Base-by-base conservation (phyloP, 208 protist genomes). In the Leishmania tropica region DNA sequence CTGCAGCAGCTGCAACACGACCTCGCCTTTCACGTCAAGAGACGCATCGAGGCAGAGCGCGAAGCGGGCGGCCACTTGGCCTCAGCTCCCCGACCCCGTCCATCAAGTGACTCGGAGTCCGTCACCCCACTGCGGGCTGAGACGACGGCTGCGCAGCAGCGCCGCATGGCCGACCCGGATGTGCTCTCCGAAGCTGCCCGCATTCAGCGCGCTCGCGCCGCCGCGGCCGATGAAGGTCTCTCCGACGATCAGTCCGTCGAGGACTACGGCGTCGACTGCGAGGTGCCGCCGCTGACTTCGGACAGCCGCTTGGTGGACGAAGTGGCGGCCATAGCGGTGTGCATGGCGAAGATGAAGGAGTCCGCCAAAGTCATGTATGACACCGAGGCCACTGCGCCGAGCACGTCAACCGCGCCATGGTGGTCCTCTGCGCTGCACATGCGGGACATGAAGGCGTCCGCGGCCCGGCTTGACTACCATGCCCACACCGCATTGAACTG, bases 381-480 rank as follows among this genome's bases (percentile, higher is more conserved):
- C n/a, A 81, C 87, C 58, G 73, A 76, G 37, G 64, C 71, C 35
- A 75, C 87, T 45, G 85, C 85, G 1, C 73, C 84, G n/a, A 75
- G 70, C 3, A 83, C 87, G 40, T 81, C 83, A 0, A 83, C 71
- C 1, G 82, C 83, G 51, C 76, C 83, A 65, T 97, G 92, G 92
- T 97, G 92, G 91, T 80, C 87, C 28, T 97, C 94, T 21, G 94
- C 94, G 19, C 84, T 94, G 82, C 82, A 85, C 6, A 91, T 91
- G 53, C 86, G 94, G 8, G 85, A 92, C n/a, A 89, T 97, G 83
- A 96, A 96, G 84, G 81, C 90, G 19, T 35, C 74, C 58, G 82
- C 85, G 5, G 87, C 95, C 19, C 91, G 94, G 13, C 85, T 83
- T 1, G 94, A 93, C 84, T 97, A 95, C 76, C 94, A 97, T 82